Conservation (phyloP, 164 flowering plant genomes). For the Amborella trichopoda region DNA sequence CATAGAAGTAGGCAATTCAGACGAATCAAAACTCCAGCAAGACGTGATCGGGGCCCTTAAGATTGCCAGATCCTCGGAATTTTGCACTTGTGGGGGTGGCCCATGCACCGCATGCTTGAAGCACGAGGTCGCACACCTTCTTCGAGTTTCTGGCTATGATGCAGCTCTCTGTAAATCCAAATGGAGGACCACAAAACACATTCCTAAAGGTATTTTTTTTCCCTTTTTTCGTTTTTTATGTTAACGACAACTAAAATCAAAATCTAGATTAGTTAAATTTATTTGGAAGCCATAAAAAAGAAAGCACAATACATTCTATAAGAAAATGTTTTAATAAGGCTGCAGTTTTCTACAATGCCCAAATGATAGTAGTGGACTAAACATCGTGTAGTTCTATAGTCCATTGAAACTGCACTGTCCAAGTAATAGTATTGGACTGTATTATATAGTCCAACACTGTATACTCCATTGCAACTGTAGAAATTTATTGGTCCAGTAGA, state of each 20-base stretch:
- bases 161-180: constrained; percentile 12
- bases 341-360: neutral
- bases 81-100: constrained; percentile 5
- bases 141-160: constrained; percentile 6
- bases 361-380: neutral
- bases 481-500: too few relatives aligned
- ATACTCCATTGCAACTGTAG: too few relatives aligned
- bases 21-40: constrained; percentile 3
- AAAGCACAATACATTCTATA: neutral
- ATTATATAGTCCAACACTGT: too few relatives aligned
- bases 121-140: constrained; percentile 4
- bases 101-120: constrained; percentile 8
- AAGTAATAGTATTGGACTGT: too few relatives aligned
- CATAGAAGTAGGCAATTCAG: neutral
- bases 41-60: constrained; percentile 4
- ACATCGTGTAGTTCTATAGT: too few relatives aligned
- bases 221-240: neutral
- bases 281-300: neutral
- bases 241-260: neutral
- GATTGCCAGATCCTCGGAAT: constrained; percentile 1
- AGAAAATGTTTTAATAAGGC: neutral
- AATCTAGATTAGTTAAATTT: too few relatives aligned
- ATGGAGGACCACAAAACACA: constrained; percentile 10
- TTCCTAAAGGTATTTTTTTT: constrained; percentile 8
- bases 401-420: too few relatives aligned